A percentile compares a stretch with the other conserved stretches of the same genome.
Evolutionary conservation across 2,329 filamentous ascomycete genomes (phyloP).

Genomic region (Chaetomiaceae sp.): DNA sequence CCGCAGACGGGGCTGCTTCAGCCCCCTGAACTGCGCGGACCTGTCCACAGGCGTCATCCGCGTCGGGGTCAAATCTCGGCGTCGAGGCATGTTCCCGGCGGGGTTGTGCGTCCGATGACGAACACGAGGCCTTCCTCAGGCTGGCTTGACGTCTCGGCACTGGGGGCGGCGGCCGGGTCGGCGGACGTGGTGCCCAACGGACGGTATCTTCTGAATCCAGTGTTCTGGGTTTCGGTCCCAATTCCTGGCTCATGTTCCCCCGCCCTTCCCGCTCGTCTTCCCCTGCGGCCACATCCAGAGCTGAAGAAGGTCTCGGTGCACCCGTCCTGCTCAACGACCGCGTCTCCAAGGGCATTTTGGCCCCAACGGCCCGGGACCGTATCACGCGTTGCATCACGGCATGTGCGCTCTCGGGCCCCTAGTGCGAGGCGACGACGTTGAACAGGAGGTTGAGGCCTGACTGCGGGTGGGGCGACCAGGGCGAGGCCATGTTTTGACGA

Average conservation of each 20-base stretch:
- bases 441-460: constrained; percentile 36
- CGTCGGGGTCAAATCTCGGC: neutral
- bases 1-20: too few species aligned
- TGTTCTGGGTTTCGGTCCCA: neutral
- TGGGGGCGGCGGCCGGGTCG: neutral
- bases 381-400: constrained; percentile 35
- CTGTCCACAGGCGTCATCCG: too few species aligned
- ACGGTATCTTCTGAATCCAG: constrained; percentile 9
- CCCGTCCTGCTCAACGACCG: neutral
- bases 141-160: constrained; percentile 17
- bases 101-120: neutral
- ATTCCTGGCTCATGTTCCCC: neutral
- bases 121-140: constrained; percentile 1
- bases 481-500: constrained; percentile 41
- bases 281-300: neutral
- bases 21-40: too few species aligned
- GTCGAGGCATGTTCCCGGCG: neutral
- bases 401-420: constrained; percentile 40
- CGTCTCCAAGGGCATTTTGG: neutral
- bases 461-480: constrained; percentile 43
- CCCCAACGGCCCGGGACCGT: constrained; percentile 6
- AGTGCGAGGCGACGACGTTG: constrained; percentile 42
- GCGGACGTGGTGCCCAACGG: neutral
- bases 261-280: neutral
- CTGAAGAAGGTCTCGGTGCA: neutral